Conservation (phyloP, 345 rosid genomes). For the Zanthoxylum bungeanum region DNA sequence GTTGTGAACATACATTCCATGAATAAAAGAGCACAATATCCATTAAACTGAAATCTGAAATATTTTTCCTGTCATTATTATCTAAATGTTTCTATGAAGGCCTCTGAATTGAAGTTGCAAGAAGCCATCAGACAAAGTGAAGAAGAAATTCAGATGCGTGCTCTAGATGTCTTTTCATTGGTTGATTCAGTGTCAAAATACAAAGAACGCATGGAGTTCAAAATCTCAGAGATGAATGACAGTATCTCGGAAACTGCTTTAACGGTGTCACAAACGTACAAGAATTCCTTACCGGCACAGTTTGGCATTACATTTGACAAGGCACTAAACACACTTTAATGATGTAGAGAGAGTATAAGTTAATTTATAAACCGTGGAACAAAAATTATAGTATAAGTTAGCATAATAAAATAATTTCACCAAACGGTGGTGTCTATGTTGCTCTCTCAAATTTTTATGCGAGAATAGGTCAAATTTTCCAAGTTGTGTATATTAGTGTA, state of each 20-base stretch:
- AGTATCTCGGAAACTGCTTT: constrained; percentile 47
- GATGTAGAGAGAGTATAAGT: too few relatives aligned
- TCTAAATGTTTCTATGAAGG: constrained; percentile 20
- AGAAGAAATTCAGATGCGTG: constrained; percentile 54
- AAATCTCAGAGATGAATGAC: constrained; percentile 45
- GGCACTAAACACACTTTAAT: background rate
- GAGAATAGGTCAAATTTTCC: too few relatives aligned
- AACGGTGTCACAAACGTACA: constrained; percentile 45
- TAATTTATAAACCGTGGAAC: too few relatives aligned
- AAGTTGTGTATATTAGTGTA: too few relatives aligned
- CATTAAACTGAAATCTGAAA: background rate
- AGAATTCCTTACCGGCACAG: constrained; percentile 29
- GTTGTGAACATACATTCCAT: background rate
- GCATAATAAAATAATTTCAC: too few relatives aligned
- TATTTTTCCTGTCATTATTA: background rate
- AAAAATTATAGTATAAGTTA: too few relatives aligned
- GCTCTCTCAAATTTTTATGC: too few relatives aligned
- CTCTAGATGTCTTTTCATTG: constrained; percentile 46
- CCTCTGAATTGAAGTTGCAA: constrained; percentile 44
- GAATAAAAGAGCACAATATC: background rate
- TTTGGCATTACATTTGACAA: constrained; percentile 13
- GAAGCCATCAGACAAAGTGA: constrained; percentile 56
- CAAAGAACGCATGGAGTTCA: constrained; percentile 58
- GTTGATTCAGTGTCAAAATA: constrained; percentile 62
- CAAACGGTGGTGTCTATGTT: too few relatives aligned